Conservation (phyloP, 2,329 filamentous ascomycete genomes). For the Fusarium sp. region DNA sequence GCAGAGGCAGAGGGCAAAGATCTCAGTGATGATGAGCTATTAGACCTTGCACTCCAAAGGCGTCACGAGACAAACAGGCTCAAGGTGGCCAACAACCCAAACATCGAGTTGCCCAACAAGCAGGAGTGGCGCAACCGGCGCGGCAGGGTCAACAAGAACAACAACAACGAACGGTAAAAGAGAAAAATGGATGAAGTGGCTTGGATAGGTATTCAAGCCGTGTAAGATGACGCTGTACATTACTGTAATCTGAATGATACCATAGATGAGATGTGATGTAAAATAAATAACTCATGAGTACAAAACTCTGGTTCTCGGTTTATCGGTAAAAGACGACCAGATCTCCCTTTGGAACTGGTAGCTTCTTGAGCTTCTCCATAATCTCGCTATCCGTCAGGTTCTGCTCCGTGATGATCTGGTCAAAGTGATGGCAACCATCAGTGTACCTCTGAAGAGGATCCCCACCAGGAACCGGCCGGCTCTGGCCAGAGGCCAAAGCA, state of each 20-base stretch:
- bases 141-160: conserved; percentile 20
- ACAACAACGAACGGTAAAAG: conserved; percentile 15
- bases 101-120: conserved; percentile 56
- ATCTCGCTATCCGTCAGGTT: conserved; percentile 78
- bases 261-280: conserved; percentile 46
- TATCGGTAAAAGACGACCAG: conserved; percentile 67
- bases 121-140: conserved; percentile 47
- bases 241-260: conserved; percentile 47
- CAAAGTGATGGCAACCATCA: conserved; percentile 81
- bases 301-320: neutral
- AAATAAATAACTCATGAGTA: conserved; percentile 33
- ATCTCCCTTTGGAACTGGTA: conserved; percentile 65
- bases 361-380: conserved; percentile 73
- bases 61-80: conserved; percentile 36
- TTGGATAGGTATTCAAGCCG: conserved; percentile 1
- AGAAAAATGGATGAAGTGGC: conserved; percentile 1
- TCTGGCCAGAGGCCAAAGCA: conserved; percentile 66
- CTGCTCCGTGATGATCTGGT: conserved; percentile 84
- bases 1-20: conserved; percentile 48
- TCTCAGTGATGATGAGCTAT: conserved; percentile 47
- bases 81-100: conserved; percentile 55
- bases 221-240: conserved; percentile 46
- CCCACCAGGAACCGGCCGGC: conserved; percentile 53
- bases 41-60: conserved; percentile 36
- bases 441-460: conserved; percentile 75